Percentiles rank a stretch among this genome's conserved stretches.
Evolutionary conservation across 257 asterid genomes (phyloP).

Genomic region (Gentiana macrophylla): DNA sequence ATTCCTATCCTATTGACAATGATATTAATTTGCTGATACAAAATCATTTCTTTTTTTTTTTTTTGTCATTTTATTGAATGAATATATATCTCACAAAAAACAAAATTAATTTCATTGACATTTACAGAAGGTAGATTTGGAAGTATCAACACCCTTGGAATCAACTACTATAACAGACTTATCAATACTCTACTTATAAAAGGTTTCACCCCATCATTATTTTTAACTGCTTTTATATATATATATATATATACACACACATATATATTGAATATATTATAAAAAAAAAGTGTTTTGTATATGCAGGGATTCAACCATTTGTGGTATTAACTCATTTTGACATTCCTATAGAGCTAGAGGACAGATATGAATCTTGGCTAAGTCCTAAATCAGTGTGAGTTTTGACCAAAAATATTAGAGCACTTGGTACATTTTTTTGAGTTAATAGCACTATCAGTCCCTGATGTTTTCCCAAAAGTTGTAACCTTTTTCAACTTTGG

Average conservation of each 20-base stretch:
- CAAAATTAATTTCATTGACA: neutral
- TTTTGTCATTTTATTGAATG: neutral
- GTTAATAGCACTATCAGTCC: too few relatives aligned
- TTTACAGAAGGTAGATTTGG: constrained; percentile 49
- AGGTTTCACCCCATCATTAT: constrained; percentile 16
- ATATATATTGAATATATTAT: neutral
- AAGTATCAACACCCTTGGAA: constrained; percentile 41
- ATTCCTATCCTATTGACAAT: too few relatives aligned
- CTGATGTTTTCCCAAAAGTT: neutral
- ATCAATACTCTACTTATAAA: constrained; percentile 41
- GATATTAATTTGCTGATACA: neutral
- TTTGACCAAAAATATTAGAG: too few relatives aligned
- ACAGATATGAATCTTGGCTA: constrained; percentile 16
- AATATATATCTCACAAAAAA: too few relatives aligned
- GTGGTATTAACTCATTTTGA: constrained; percentile 15
- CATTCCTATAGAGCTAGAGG: constrained; percentile 17
- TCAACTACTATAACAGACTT: constrained; percentile 41
- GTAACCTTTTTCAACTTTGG: neutral
- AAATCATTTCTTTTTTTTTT: neutral
- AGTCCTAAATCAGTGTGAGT: constrained; percentile 13
- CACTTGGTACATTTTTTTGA: too few relatives aligned
- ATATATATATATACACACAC: neutral
- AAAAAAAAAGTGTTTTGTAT: neutral
- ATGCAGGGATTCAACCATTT: constrained; percentile 14
- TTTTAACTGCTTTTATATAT: neutral